Base-by-base conservation (phyloP, 2,329 filamentous ascomycete species). In the Exophiala viscosa region DNA sequence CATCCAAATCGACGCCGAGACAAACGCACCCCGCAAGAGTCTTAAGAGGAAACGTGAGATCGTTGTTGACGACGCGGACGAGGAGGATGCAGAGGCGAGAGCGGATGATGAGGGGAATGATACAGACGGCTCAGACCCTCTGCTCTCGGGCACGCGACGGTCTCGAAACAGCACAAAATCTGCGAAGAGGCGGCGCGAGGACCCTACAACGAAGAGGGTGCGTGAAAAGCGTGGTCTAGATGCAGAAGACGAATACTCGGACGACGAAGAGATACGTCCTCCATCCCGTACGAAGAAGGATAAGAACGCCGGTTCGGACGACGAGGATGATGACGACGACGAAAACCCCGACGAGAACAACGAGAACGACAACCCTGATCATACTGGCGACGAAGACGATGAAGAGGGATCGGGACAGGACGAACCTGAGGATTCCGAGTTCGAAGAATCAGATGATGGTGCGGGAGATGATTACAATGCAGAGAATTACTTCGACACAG, bases 401-500 rank as follows among this genome's bases (percentile, higher is more conserved):
- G 72, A 79, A 6, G 78, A 79, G 8, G 23, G 23, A 2, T 68
- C 70, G 11, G 68, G 69, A 4, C 73, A 77, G 15, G 76, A 79
- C 38, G 76, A 80, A 54, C 74, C 79, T 31, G 72, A 77, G 5
- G 81, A 83, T 48, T 78, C 81, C 52, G 78, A 82, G 48, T 84
- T 81, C 57, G 77, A 81, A 40, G 79, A 80, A 18, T 80, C 83
- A 40, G 81, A 82, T 10, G 79, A 82, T 50, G 76, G 77, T 33
- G 76, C 77, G 67, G 78, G 75, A 4, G 81, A 79, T 3, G 82
- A 84, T 63, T 84, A 85, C 61, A 80, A 84, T 60, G 82, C 79
- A 1, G 82, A 85, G 61, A 76, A 84, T 57, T 85, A 85, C 70
- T 83, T 83, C 61, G 78, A 81, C 57, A 79, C 75, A 49, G 82